Base-by-base conservation (phyloP, 768 basidiomycete genomes). In the Lactarius hatsudake region DNA sequence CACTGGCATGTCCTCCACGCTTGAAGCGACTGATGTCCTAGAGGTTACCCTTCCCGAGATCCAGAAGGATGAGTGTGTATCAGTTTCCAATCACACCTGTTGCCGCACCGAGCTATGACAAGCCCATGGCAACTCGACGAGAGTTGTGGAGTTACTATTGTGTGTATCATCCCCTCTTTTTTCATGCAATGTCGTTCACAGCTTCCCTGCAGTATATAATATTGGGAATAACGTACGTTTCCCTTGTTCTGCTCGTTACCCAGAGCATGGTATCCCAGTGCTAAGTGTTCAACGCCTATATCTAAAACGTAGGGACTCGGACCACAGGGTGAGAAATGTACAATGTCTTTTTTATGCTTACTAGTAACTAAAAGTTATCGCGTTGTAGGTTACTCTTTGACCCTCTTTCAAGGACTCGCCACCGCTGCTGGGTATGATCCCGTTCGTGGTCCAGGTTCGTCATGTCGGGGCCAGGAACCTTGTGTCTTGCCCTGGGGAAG, bases 81-180 rank as follows among this genome's bases (percentile, higher is more conserved):
- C 32, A 9, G 9, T 34, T 34, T 10, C 32, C 8, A 34, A 34
- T 34, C 9, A 34, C 8, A 34, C 32, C 32, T 48, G 48, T 23
- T 23, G 10, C 23, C 48, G n/a, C 48, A 26, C 48, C n/a, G 55
- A 40, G 43, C 18, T 17, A 59, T 67, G 77, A 86, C 56, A 90
- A 89, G 64, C 90, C 90, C 0, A 73, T 88, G 8, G 89, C 90
- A 7, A 90, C 87, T n/a, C 81, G 87, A 59, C 83, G 75, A 72
- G 91, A 93, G 73, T 78, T 93, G 9, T 93, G 90, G 90, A 86
- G 85, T 62, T 92, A 92, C 73, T 91, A 91, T 74, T 70, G 90
- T 90, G 59, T 43, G 86, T 82, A 10, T 20, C 43, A 3, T 17
- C 36, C 10, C n/a, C 36, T 36, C 42, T 38, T 53, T 91, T 88